A percentile compares a stretch with the other conserved stretches of the same genome.
Evolutionary conservation across 805 yeast genomes (phyloP).

Genomic region (Kuraishia ogatae): DNA sequence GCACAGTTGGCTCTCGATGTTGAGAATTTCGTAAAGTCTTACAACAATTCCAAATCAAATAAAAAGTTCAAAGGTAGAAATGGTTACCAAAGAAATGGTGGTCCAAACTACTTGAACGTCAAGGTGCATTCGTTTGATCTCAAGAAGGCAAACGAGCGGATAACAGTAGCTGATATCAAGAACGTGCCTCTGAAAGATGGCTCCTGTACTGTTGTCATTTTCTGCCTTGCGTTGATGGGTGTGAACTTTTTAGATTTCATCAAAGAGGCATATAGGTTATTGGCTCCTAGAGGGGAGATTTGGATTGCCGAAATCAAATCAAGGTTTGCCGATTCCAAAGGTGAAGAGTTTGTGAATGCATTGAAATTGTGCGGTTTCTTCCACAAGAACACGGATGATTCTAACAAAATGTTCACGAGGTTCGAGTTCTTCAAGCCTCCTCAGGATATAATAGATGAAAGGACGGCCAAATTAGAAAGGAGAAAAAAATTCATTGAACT

Average conservation of each 20-base stretch:
- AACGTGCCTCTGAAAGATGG: slow-evolving; percentile 77
- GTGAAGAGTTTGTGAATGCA: slow-evolving; percentile 73
- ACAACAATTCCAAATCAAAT: slow-evolving; percentile 23
- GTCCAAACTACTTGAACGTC: slow-evolving; percentile 33
- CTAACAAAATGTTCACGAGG: slow-evolving; percentile 88
- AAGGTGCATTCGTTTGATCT: slow-evolving; percentile 86
- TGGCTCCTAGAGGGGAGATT: slow-evolving; percentile 86
- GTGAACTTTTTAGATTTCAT: slow-evolving; percentile 91
- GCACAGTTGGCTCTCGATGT: slow-evolving; percentile 77
- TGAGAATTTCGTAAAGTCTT: slow-evolving; percentile 34
- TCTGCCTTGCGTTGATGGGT: slow-evolving; percentile 95
- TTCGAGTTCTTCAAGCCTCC: slow-evolving; percentile 92
- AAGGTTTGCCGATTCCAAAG: slow-evolving; percentile 68
- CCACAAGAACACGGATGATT: slow-evolving; percentile 79
- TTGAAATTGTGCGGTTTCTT: slow-evolving; percentile 76
- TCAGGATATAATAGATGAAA: slow-evolving; percentile 53
- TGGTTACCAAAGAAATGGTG: slow-evolving; percentile 7
- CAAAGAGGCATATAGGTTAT: slow-evolving; percentile 77
- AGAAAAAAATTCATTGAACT: slow-evolving; percentile 63
- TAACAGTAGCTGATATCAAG: slow-evolving; percentile 94
- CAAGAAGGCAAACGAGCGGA: slow-evolving; percentile 77
- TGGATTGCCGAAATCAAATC: slow-evolving; percentile 99
- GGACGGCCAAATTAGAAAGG: slow-evolving; percentile 52
- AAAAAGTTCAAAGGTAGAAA: slow-evolving; percentile 20
- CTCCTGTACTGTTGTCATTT: slow-evolving; percentile 81